phyloP scores from a whole-genome alignment of 1,284 basidiomycete genomes.

The Cutaneotrichosporon mucoides region DNA sequence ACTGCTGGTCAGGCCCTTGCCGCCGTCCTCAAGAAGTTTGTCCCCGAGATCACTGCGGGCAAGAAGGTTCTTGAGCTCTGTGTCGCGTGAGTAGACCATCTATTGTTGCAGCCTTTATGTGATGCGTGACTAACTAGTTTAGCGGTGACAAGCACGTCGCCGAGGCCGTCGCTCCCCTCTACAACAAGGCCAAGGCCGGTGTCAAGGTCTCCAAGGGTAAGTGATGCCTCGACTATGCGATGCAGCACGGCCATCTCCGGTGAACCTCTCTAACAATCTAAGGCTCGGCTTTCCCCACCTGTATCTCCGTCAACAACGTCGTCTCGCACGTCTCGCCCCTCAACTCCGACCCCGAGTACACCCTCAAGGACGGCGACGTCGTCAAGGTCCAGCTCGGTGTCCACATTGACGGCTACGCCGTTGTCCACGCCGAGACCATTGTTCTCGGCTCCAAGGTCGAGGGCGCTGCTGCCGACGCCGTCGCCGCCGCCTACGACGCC shows the following conservation, averaged over 20 bases:
- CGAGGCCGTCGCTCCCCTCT: slow-evolving; percentile 75
- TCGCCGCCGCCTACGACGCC: slow-evolving; percentile 90
- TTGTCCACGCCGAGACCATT: slow-evolving; percentile 76
- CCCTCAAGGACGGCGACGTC: slow-evolving; percentile 83
- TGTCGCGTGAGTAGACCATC: slow-evolving; percentile 55
- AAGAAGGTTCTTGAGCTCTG: slow-evolving; percentile 83
- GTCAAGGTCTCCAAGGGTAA: slow-evolving; percentile 80
- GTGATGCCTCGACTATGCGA: not conserved
- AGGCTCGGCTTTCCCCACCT: slow-evolving; percentile 94
- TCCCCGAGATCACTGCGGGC: slow-evolving; percentile 72
- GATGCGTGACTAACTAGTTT: slow-evolving; percentile 2
- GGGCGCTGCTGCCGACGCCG: slow-evolving; percentile 79
- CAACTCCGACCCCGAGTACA: slow-evolving; percentile 60
- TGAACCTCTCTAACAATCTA: not conserved
- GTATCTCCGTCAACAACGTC: slow-evolving; percentile 78
- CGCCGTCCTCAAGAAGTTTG: slow-evolving; percentile 78
- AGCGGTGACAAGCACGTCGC: slow-evolving; percentile 85
- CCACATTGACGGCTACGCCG: slow-evolving; percentile 78
- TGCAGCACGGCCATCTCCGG: too few species aligned
- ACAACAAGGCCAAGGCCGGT: slow-evolving; percentile 84
- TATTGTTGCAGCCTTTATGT: not conserved
- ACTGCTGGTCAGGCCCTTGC: slow-evolving; percentile 85
- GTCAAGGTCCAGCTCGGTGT: slow-evolving; percentile 95
- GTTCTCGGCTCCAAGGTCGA: slow-evolving; percentile 76
- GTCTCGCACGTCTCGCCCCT: slow-evolving; percentile 58